phyloP scores from a whole-genome alignment of 345 rosid genomes.

The Adansonia digitata region DNA sequence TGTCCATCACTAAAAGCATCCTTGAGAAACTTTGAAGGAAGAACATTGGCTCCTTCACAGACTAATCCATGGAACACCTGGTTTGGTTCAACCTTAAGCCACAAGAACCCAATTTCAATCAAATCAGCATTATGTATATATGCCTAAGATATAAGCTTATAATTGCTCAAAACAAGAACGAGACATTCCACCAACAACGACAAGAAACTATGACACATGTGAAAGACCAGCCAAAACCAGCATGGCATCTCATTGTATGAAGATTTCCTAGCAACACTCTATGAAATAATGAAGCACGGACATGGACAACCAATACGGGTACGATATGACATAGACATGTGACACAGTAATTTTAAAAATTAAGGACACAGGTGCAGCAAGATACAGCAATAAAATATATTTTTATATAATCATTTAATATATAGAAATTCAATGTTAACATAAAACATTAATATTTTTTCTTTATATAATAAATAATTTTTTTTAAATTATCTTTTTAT shows the following conservation, averaged over 20 bases:
- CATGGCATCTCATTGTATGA: neutral
- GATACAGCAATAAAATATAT: no score
- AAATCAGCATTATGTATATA: neutral
- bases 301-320: no score
- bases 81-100: conserved; percentile 94
- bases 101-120: conserved; percentile 32
- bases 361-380: no score
- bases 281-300: no score
- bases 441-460: no score
- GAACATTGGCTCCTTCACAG: conserved; percentile 95
- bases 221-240: neutral
- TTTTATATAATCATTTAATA: no score
- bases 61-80: conserved; percentile 87
- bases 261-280: neutral
- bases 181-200: neutral
- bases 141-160: neutral
- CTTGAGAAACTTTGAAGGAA: conserved; percentile 76
- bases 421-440: no score
- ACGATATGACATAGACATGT: no score
- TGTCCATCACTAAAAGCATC: conserved; percentile 67
- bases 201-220: neutral
- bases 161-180: conserved; percentile 1
- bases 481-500: no score
- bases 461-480: no score
- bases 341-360: no score